Evolutionary conservation across 2,329 filamentous ascomycete genomes (phyloP), one percentile per base, ranked within the genome.

Genomic region (Cladosporium sp.): DNA sequence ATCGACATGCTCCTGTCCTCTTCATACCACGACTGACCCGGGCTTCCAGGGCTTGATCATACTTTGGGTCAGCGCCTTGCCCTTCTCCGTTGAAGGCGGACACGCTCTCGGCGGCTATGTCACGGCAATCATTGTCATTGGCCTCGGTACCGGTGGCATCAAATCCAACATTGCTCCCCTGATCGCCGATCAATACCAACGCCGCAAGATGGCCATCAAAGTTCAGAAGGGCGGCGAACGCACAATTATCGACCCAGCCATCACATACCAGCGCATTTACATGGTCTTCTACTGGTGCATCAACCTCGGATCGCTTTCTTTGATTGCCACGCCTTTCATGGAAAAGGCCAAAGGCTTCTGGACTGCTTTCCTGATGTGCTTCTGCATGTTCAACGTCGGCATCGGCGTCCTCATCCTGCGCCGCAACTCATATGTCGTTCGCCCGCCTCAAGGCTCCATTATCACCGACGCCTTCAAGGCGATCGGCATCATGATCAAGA

Each of bases 131-230:
- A 68, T 87, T 42, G 77, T 89, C 63, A 80, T 89, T 64, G 85
- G 85, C n/a, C 68, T 88, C 31, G 87, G 87, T 41, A 88, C 86
- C 1, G 87, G 87, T 56, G 85, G 87, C 63, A 89, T 91, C 79
- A 92, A 91, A 74, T 81, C 84, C 58, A 91, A 91, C 64, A 86
- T 91, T 41, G 71, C 72, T 9, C 74, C 74, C 2, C 57, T 77
- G 28, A 75, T 77, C 52, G 74, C 74, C 8, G 74, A 77, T 56
- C 74, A 77, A 59, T 73, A 75, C 45, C 66, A 64, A 7, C 66
- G 67, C n/a, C 71, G 65, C 18, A 69, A 63, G 19, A 69, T 71
- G 19, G 70, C 69, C 46, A 62, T 77, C 53, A 72, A 67, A 54
- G 65, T 62, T 1, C 46, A 70, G 6, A 60, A 73, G 62, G 69